Conservation (phyloP, 805 yeast genomes). For the Candida michaelii region DNA sequence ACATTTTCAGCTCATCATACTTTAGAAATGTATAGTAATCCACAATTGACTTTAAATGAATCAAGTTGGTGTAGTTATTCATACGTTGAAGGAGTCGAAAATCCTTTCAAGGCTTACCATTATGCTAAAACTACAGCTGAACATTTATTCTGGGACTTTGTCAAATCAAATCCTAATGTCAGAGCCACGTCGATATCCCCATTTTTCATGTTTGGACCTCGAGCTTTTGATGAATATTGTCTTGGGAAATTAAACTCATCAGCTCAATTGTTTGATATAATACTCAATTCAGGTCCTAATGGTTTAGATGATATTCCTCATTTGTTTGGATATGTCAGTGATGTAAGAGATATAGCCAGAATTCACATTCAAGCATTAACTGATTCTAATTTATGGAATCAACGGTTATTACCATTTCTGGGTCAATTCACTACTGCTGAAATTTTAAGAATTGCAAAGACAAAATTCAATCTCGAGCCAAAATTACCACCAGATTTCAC, state of each 20-base stretch:
- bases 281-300: constrained; percentile 19
- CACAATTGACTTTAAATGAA: constrained; percentile 19
- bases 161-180: constrained; percentile 34
- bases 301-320: constrained; percentile 17
- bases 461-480: constrained; percentile 14
- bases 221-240: constrained; percentile 37
- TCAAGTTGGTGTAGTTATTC: constrained; percentile 37
- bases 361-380: constrained; percentile 29
- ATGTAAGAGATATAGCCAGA: constrained; percentile 42
- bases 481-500: constrained; percentile 7
- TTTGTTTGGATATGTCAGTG: constrained; percentile 28
- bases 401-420: constrained; percentile 28
- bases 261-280: constrained; percentile 28
- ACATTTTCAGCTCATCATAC: constrained; percentile 32
- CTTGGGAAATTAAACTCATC: constrained; percentile 24
- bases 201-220: constrained; percentile 52
- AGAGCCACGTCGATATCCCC: constrained; percentile 41
- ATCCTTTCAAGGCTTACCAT: constrained; percentile 25
- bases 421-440: constrained; percentile 19
- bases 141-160: constrained; percentile 54
- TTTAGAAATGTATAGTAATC: constrained; percentile 9
- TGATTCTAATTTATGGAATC: constrained; percentile 19
- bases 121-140: constrained; percentile 58
- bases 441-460: constrained; percentile 21
- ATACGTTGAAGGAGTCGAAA: constrained; percentile 8